Percentiles rank a stretch among this genome's conserved stretches.
These are phyloP conservation scores for Calycina marina DNA, from an alignment of 2,329 filamentous ascomycete genomes.

Conservation along the genomic window DNA sequence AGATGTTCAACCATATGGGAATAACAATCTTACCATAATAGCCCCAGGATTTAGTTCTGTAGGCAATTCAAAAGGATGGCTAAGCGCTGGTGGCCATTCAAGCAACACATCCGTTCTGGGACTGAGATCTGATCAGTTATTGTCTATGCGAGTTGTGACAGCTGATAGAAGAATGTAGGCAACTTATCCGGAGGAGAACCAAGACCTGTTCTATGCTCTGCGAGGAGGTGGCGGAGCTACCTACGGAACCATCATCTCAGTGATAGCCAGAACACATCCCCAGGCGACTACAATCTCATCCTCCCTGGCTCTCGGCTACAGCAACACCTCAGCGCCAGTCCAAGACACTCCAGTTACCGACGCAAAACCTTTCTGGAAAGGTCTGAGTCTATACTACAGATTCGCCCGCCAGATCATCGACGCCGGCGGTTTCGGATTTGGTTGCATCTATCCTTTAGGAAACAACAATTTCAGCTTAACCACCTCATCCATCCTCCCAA, in stretches of 20 bases:
- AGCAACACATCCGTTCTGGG: conserved; percentile 6
- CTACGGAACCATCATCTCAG: conserved; percentile 22
- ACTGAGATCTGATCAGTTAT: conserved; percentile 8
- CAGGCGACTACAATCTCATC: conserved; percentile 19
- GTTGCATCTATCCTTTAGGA: conserved; percentile 8
- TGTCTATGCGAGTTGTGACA: conserved; percentile 8
- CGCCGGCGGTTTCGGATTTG: conserved; percentile 10
- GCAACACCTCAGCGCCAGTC: neutral
- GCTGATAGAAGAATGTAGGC: conserved; percentile 7
- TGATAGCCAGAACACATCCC: conserved; percentile 37
- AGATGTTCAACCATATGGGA: conserved; percentile 36
- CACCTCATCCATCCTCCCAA: conserved; percentile 7
- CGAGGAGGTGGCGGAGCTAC: conserved; percentile 8
- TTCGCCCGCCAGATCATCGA: conserved; percentile 27
- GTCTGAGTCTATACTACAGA: conserved; percentile 33
- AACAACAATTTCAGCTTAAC: neutral
- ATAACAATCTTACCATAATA: conserved; percentile 5
- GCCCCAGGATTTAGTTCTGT: conserved; percentile 5
- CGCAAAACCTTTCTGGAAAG: conserved; percentile 29
- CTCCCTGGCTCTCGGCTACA: conserved; percentile 16
- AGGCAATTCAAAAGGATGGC: conserved; percentile 13
- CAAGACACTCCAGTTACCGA: neutral
- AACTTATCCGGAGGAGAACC: conserved; percentile 12
- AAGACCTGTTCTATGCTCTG: conserved; percentile 10
- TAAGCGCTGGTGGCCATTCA: conserved; percentile 10